A percentile compares a stretch with the other conserved stretches of the same genome.
These are phyloP conservation scores for Paraconiothyrium sp. DNA, from an alignment of 2,329 filamentous ascomycete genomes.

Conservation along the genomic window DNA sequence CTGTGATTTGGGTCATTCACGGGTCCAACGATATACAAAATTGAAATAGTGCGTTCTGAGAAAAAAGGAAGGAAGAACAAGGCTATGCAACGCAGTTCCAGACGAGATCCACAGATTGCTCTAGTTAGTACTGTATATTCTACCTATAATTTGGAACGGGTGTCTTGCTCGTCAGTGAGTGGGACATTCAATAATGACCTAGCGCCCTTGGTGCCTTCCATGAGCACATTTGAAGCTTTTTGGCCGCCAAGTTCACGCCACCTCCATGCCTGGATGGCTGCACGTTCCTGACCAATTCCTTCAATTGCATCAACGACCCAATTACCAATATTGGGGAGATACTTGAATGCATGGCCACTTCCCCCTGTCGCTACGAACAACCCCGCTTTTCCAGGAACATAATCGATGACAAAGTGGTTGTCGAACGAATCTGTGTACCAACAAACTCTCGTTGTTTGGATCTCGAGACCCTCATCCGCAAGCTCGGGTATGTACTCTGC, in stretches of 20 bases:
- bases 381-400: slow-evolving; percentile 28
- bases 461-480: slow-evolving; percentile 18
- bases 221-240: not conserved
- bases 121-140: not conserved
- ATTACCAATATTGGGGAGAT: slow-evolving; percentile 39
- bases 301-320: slow-evolving; percentile 39
- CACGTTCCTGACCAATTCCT: slow-evolving; percentile 17
- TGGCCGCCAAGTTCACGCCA: slow-evolving; percentile 21
- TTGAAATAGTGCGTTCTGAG: too few relatives aligned
- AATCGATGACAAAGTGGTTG: not conserved
- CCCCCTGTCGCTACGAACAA: slow-evolving; percentile 44
- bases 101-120: not conserved
- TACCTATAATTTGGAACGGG: not conserved
- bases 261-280: slow-evolving; percentile 20
- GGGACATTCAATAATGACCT: not conserved
- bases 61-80: too few relatives aligned
- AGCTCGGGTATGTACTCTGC: slow-evolving; percentile 58
- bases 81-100: too few relatives aligned
- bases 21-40: too few relatives aligned
- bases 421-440: not conserved
- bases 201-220: not conserved
- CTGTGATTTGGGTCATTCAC: too few relatives aligned
- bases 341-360: slow-evolving; percentile 46
- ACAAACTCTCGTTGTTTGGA: not conserved
- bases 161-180: not conserved